Percentiles rank a stretch among this genome's conserved stretches.
phyloP scores from a whole-genome alignment of 768 basidiomycete genomes.

The Psilocybe sp. region DNA sequence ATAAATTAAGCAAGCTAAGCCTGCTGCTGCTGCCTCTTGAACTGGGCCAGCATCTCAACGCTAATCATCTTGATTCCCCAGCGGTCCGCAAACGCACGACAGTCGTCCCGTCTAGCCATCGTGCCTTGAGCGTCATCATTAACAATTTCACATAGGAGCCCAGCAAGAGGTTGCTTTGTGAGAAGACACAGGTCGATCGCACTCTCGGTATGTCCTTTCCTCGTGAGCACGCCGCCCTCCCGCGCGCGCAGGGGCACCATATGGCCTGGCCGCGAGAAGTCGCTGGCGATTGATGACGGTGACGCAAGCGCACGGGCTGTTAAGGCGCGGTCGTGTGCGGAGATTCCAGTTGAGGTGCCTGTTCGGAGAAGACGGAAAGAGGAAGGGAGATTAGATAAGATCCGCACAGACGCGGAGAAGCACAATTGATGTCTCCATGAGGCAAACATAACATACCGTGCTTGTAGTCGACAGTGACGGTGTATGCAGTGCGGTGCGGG shows the following conservation, averaged over 20 bases:
- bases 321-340: conserved; percentile 89
- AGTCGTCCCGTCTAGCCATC: conserved; percentile 96
- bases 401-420: conserved; percentile 4
- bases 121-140: conserved; percentile 85
- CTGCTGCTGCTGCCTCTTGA: conserved; percentile 30
- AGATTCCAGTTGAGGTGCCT: conserved; percentile 96
- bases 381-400: conserved; percentile 10
- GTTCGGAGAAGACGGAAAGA: conserved; percentile 1
- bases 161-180: conserved; percentile 66
- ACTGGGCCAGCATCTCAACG: conserved; percentile 76
- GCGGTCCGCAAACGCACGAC: conserved; percentile 82
- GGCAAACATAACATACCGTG: conserved; percentile 52
- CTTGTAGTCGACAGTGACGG: conserved; percentile 91
- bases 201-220: conserved; percentile 93
- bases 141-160: conserved; percentile 91
- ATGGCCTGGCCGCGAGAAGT: conserved; percentile 93
- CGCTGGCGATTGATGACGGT: conserved; percentile 46
- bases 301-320: conserved; percentile 84
- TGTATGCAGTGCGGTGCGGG: conserved; percentile 90
- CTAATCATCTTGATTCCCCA: conserved; percentile 95
- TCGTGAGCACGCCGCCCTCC: conserved; percentile 78
- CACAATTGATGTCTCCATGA: not conserved
- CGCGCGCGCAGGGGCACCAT: conserved; percentile 90
- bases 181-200: conserved; percentile 84
- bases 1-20: not conserved